These are phyloP conservation scores for Coemansia sp. DNA, from an alignment of 192 early-diverging fungal genomes.

Conservation along the genomic window DNA sequence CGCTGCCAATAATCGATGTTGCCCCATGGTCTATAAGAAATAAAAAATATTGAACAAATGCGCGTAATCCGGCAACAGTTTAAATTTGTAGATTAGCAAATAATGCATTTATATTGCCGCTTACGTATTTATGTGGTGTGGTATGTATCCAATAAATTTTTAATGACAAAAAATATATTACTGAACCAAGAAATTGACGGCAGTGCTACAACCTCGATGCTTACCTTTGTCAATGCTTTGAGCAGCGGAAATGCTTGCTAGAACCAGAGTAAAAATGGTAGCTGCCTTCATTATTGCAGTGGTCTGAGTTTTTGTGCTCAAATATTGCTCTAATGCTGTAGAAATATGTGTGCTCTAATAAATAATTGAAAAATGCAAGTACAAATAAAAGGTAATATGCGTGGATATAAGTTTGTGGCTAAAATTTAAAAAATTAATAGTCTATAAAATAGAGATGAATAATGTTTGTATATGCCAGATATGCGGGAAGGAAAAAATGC, in stretches of 20 bases:
- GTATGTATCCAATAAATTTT: background rate
- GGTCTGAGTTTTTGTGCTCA: background rate
- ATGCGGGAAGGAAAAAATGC: background rate
- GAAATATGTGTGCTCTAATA: background rate
- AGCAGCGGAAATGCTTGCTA: background rate
- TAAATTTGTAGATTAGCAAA: no score
- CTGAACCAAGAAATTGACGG: background rate
- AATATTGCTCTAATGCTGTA: background rate
- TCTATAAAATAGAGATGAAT: background rate
- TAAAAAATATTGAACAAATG: no score
- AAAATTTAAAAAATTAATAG: background rate
- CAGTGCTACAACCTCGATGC: background rate
- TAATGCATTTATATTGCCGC: no score
- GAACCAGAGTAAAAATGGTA: conserved; percentile 2
- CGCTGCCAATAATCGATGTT: background rate
- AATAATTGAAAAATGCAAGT: background rate
- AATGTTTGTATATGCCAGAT: background rate
- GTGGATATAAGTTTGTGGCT: background rate
- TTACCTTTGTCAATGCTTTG: background rate
- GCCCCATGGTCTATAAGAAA: background rate
- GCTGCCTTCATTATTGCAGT: background rate
- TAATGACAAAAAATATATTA: background rate
- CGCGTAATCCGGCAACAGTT: no score
- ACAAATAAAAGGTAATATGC: background rate
- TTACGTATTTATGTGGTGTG: no score